Percentiles rank a stretch among this genome's conserved stretches.
Evolutionary conservation across 1,284 basidiomycete species (phyloP).

Genomic region (Sanghuangporus weigelae): DNA sequence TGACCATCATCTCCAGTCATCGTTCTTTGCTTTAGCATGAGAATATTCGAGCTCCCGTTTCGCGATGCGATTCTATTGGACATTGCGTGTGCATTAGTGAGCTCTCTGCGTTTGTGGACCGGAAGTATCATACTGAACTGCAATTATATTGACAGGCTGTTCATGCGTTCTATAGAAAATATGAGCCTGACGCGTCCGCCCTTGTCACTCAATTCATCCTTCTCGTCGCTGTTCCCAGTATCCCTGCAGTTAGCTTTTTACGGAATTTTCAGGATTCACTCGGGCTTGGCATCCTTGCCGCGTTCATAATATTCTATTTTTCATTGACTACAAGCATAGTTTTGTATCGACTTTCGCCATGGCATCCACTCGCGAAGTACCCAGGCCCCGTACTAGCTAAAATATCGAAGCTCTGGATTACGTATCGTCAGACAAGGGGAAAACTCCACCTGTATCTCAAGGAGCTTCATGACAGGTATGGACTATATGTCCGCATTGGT

Average conservation of each 20-base stretch:
- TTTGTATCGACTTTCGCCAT: slow-evolving; percentile 23
- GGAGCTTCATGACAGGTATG: slow-evolving; percentile 20
- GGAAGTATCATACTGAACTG: too few relatives aligned
- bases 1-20: neutral
- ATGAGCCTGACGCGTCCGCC: neutral
- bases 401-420: slow-evolving; percentile 19
- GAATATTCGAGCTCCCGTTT: neutral
- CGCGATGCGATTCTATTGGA: neutral
- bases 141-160: neutral
- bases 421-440: slow-evolving; percentile 11
- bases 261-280: slow-evolving; percentile 18
- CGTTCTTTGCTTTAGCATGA: neutral
- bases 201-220: neutral
- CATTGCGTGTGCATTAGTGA: slow-evolving; percentile 4
- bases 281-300: slow-evolving; percentile 18
- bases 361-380: slow-evolving; percentile 23
- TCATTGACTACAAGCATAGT: slow-evolving; percentile 14
- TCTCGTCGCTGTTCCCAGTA: neutral
- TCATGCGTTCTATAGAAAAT: slow-evolving; percentile 10
- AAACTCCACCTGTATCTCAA: slow-evolving; percentile 2
- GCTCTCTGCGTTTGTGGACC: neutral
- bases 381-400: slow-evolving; percentile 22
- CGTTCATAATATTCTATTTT: slow-evolving; percentile 17
- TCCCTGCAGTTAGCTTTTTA: neutral
- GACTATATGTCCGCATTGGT: slow-evolving; percentile 22